Evolutionary conservation across 208 protist genomes (phyloP), one percentile per base, ranked within the genome.

Genomic region (Zelonia costaricensis): DNA sequence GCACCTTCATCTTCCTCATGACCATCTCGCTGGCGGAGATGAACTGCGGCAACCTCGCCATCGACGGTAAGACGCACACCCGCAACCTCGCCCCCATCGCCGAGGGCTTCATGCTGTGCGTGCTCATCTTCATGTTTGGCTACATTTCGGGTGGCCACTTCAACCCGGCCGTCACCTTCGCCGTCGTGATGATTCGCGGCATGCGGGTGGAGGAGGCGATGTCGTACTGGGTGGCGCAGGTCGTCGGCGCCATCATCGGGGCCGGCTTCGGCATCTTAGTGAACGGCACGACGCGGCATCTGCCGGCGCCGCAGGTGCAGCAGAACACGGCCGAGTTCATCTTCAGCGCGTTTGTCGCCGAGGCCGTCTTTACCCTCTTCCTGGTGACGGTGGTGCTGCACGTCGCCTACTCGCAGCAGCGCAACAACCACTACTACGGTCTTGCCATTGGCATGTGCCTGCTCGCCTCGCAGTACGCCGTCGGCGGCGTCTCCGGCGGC

Each of bases 61-160:
- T 93, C 28, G 66, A 93, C 54, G 77, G 80, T 6, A 80, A 80
- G 56, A 51, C 46, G 15, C 80, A 68, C 68, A 91, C 81, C 13
- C 87, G 84, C 45, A 93, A 93, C 54, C 62, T 93, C 23, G 87
- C 87, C 16, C 87, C 87, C 10, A 79, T 93, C 46, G 87, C 87
- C 1, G 81, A 86, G 64, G 87, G 87, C 35, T 87, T 91, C 55
- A 87, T 91, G 62, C 69, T 93, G 1, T 81, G 72, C 68, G 80
- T 84, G 46, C 67, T 93, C n/a, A 71, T 93, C n/a, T 91, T 91
- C 54, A 80, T 72, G 27, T 93, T 93, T 74, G 87, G 84, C 46
- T 88, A 93, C 73, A 84, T 93, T 33, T 87, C 78, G 4, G 87
- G 83, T 38, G 87, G 78, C 25, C 87, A 93, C 67, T 93, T 93